These are phyloP conservation scores for Backusella tuberculispora DNA, from an alignment of 192 early-diverging fungal genomes.

Conservation along the genomic window DNA sequence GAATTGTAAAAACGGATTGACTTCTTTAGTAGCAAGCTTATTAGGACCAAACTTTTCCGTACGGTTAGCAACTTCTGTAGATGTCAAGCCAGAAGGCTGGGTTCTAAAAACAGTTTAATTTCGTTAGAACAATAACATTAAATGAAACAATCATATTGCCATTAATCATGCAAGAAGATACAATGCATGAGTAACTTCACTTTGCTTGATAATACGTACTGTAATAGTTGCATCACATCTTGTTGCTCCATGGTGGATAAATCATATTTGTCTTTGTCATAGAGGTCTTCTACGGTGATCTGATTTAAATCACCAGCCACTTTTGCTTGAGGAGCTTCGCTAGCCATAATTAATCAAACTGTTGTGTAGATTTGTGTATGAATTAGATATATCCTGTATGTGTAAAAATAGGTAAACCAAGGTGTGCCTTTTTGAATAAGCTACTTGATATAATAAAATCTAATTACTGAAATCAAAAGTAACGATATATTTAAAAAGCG, in stretches of 20 bases:
- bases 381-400: not conserved
- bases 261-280: conserved; percentile 80
- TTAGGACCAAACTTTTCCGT: conserved; percentile 70
- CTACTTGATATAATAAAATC: not conserved
- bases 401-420: not conserved
- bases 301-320: conserved; percentile 18
- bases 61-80: conserved; percentile 62
- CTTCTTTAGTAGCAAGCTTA: conserved; percentile 73
- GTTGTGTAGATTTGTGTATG: not conserved
- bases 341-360: conserved; percentile 11
- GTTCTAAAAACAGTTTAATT: conserved; percentile 37
- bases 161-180: not conserved
- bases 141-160: not conserved
- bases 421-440: not conserved
- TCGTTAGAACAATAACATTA: conserved; percentile 3
- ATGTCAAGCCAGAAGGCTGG: conserved; percentile 62
- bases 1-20: conserved; percentile 84
- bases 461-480: not conserved
- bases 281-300: conserved; percentile 66
- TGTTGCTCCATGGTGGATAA: conserved; percentile 72
- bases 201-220: conserved; percentile 35
- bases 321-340: not conserved
- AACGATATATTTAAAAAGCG: not conserved
- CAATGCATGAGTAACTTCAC: not conserved
- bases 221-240: conserved; percentile 67